Conservation (phyloP, 495 filamentous ascomycete species). For the Trichocladium antarcticum region DNA sequence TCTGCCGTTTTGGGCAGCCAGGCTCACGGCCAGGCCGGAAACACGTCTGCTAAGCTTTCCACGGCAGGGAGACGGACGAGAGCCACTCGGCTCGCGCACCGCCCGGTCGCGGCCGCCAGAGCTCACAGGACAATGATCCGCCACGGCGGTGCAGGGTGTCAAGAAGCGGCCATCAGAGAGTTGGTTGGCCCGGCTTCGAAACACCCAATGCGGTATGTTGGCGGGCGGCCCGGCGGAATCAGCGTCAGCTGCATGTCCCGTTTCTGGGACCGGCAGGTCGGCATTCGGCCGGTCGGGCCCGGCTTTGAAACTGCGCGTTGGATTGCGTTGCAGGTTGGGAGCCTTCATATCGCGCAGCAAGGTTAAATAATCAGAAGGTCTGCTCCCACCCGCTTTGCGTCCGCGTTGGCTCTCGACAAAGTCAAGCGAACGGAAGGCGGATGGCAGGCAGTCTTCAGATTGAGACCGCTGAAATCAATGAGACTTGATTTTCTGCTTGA, state of each 20-base stretch:
- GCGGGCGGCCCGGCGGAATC: slow-evolving; percentile 8
- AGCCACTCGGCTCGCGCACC: neutral
- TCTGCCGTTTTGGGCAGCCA: neutral
- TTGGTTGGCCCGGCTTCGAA: slow-evolving; percentile 10
- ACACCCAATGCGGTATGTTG: neutral
- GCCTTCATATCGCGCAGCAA: too few relatives aligned
- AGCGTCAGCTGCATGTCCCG: neutral
- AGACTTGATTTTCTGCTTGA: too few relatives aligned
- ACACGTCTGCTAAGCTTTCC: neutral
- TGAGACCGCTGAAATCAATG: too few relatives aligned
- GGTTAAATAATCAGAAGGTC: too few relatives aligned
- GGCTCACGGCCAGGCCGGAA: neutral
- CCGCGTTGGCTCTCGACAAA: too few relatives aligned
- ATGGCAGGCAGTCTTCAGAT: too few relatives aligned
- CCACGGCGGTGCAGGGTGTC: neutral
- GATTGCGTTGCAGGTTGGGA: neutral
- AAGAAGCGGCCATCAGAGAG: neutral
- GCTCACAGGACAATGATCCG: neutral
- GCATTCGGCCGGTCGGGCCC: neutral
- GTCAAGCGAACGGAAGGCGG: too few relatives aligned
- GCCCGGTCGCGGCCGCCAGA: neutral
- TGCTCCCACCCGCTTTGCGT: too few relatives aligned
- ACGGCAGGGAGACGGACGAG: neutral
- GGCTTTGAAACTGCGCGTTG: slow-evolving; percentile 5
- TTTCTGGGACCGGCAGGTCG: slow-evolving; percentile 1